phyloP scores from a whole-genome alignment of 129 eudicot genomes.

The Flaveria brownii region DNA sequence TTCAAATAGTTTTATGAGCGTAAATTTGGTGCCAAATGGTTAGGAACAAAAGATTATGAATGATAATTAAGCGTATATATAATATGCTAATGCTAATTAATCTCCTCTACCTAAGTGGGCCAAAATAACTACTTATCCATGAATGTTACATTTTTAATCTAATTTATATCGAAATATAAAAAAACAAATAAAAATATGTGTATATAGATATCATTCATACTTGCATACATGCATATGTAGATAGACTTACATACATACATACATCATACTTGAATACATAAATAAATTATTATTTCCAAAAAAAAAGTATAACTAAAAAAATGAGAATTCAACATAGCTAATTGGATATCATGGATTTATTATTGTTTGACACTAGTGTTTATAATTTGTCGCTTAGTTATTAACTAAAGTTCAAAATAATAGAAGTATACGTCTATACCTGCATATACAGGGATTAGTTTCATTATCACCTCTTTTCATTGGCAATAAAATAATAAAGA shows the following conservation, averaged over 20 bases:
- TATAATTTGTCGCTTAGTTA: slow-evolving; percentile 23
- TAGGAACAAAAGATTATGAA: neutral
- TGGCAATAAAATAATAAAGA: slow-evolving; percentile 23
- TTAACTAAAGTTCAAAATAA: slow-evolving; percentile 28
- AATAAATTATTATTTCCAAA: neutral
- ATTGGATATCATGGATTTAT: neutral
- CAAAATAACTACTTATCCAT: neutral
- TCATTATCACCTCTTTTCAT: neutral
- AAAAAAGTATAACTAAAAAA: neutral
- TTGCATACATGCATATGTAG: too few species aligned
- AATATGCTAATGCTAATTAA: neutral
- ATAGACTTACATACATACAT: neutral
- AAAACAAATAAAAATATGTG: too few species aligned
- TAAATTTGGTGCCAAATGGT: neutral
- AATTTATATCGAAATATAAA: too few species aligned
- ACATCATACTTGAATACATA: neutral
- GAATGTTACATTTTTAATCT: too few species aligned
- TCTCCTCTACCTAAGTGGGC: neutral
- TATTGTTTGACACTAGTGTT: slow-evolving; percentile 15
- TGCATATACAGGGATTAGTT: neutral
- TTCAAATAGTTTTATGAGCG: neutral
- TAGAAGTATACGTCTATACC: neutral
- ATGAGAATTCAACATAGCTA: slow-evolving; percentile 14
- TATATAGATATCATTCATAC: too few species aligned
- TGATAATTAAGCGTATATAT: neutral